Conservation (phyloP, 2,329 filamentous ascomycete species). For the Cladophialophora bantiana region DNA sequence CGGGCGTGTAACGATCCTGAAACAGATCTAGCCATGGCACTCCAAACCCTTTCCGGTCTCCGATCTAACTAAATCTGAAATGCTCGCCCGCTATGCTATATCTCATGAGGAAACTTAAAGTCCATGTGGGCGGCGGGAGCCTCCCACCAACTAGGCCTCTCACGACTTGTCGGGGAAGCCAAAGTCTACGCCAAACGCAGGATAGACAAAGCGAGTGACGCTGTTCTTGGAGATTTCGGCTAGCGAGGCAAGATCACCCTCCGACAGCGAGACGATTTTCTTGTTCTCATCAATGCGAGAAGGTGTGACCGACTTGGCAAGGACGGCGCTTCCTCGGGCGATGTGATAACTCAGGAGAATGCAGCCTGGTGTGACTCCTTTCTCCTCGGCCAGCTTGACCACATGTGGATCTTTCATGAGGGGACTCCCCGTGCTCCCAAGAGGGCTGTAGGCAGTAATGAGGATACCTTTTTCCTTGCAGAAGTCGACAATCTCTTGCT, state of each 20-base stretch:
- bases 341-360: slow-evolving; percentile 55
- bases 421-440: slow-evolving; percentile 59
- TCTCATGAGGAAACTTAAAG: not conserved
- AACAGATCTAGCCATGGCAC: not conserved
- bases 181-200: slow-evolving; percentile 37
- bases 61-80: too few relatives aligned
- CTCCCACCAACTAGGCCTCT: not conserved
- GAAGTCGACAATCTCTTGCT: slow-evolving; percentile 57
- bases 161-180: slow-evolving; percentile 38
- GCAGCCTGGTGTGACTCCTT: slow-evolving; percentile 48
- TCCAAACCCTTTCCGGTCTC: not conserved
- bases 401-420: slow-evolving; percentile 52
- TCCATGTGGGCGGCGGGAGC: not conserved
- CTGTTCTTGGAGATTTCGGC: slow-evolving; percentile 37
- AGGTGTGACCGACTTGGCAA: slow-evolving; percentile 52
- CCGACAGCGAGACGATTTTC: slow-evolving; percentile 50
- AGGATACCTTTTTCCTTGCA: slow-evolving; percentile 60
- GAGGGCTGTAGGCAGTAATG: slow-evolving; percentile 62
- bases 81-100: not conserved
- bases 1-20: not conserved
- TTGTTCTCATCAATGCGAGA: slow-evolving; percentile 54
- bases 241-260: slow-evolving; percentile 48
- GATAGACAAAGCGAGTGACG: slow-evolving; percentile 34
- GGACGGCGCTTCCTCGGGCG: slow-evolving; percentile 35
- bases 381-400: slow-evolving; percentile 51